These are phyloP conservation scores for Pyricularia sp. DNA, from an alignment of 2,329 filamentous ascomycete species.

Conservation along the genomic window DNA sequence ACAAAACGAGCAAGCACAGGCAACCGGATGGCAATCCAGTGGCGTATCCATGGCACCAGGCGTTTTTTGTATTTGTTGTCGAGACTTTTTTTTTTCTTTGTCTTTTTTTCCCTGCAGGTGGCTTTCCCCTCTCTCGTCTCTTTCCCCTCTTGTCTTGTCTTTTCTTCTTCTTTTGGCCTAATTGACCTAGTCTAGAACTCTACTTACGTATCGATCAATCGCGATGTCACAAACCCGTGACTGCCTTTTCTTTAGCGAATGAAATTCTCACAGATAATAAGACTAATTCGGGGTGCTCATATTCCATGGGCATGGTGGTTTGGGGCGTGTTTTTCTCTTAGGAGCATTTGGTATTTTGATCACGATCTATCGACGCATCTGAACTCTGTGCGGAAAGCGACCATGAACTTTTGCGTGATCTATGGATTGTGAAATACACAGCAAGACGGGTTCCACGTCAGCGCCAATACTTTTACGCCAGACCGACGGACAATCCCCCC, in stretches of 20 bases:
- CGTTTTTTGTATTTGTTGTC: not conserved
- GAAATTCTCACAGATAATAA: not conserved
- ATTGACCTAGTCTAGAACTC: not conserved
- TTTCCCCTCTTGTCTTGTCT: not conserved
- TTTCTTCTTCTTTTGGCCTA: not conserved
- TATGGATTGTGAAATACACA: too few relatives aligned
- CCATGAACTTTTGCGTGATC: too few relatives aligned
- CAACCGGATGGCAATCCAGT: not conserved
- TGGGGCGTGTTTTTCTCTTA: too few relatives aligned
- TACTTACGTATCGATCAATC: not conserved
- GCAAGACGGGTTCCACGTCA: too few relatives aligned
- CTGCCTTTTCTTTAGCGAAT: not conserved
- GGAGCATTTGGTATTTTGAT: too few relatives aligned
- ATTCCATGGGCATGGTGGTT: not conserved
- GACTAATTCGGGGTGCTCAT: not conserved
- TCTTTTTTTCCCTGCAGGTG: not conserved
- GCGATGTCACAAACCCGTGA: not conserved
- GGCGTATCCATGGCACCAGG: not conserved
- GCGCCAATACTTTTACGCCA: too few relatives aligned
- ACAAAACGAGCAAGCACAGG: not conserved
- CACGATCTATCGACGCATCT: too few relatives aligned
- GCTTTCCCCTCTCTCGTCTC: not conserved
- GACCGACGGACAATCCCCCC: too few relatives aligned
- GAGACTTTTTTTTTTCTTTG: too few relatives aligned
- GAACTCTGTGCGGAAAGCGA: too few relatives aligned